These are phyloP conservation scores for Xylariomycetidae sp. DNA, from an alignment of 2,329 filamentous ascomycete genomes.

Conservation along the genomic window DNA sequence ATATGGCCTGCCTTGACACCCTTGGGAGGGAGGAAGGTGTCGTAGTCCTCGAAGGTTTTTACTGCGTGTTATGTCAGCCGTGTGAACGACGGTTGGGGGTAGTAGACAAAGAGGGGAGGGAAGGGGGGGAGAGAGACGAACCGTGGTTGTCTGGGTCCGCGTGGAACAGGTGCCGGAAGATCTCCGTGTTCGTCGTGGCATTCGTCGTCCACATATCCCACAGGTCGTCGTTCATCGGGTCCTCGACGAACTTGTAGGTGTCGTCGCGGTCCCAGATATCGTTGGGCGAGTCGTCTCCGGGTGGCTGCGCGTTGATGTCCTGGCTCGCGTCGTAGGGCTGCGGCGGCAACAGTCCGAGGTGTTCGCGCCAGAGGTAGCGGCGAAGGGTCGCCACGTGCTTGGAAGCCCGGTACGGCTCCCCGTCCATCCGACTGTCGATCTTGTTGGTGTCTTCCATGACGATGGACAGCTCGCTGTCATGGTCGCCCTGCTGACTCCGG, in stretches of 20 bases:
- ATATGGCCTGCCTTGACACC: constrained; percentile 79
- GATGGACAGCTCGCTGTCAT: constrained; percentile 86
- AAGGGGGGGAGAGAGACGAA: too few relatives aligned
- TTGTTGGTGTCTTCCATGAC: constrained; percentile 78
- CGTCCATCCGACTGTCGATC: constrained; percentile 71
- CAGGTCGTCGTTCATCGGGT: constrained; percentile 62
- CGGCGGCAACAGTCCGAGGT: constrained; percentile 72
- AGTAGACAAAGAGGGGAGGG: too few relatives aligned
- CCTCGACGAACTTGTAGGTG: constrained; percentile 59
- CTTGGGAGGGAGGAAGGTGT: constrained; percentile 65
- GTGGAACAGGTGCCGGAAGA: constrained; percentile 77
- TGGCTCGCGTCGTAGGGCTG: constrained; percentile 62
- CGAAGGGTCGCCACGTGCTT: constrained; percentile 76
- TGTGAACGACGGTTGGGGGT: too few relatives aligned
- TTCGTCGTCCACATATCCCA: constrained; percentile 63
- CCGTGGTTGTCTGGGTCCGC: constrained; percentile 83
- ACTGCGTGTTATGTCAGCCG: constrained; percentile 42
- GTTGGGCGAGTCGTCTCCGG: constrained; percentile 59
- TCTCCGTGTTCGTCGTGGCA: constrained; percentile 64
- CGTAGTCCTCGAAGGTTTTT: constrained; percentile 85
- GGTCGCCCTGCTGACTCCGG: constrained; percentile 76
- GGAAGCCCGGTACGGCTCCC: constrained; percentile 69
- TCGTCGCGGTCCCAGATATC: constrained; percentile 56
- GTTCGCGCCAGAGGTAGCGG: constrained; percentile 82
- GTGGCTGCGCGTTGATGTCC: constrained; percentile 70